These are phyloP conservation scores for Apiospora malaysiana DNA, from an alignment of 2,329 filamentous ascomycete genomes.

Conservation along the genomic window DNA sequence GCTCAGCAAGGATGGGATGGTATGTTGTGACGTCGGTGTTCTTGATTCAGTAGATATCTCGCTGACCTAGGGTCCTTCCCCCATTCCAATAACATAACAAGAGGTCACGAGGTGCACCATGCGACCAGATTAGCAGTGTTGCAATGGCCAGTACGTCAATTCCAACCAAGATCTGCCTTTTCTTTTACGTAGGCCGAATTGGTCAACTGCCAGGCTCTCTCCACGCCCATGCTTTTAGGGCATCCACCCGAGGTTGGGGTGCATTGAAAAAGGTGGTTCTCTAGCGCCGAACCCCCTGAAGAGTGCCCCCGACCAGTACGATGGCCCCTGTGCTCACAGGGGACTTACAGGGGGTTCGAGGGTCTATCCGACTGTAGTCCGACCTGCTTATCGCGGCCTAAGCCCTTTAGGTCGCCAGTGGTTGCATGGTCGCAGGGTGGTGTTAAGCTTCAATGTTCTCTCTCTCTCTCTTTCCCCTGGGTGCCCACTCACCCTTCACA, in stretches of 20 bases:
- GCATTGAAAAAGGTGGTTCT: constrained; percentile 9
- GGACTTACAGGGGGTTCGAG: neutral
- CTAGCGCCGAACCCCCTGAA: no score
- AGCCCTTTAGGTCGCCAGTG: neutral
- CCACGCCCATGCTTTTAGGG: constrained; percentile 2
- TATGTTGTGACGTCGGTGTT: neutral
- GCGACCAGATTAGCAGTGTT: neutral
- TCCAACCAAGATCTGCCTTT: constrained; percentile 9
- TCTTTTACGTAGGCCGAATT: constrained; percentile 12
- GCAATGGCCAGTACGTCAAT: neutral
- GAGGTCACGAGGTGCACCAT: constrained; percentile 4
- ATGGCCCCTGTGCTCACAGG: neutral
- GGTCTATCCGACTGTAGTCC: neutral
- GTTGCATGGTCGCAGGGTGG: no score
- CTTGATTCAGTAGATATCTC: neutral
- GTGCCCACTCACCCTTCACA: neutral
- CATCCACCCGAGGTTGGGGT: constrained; percentile 6
- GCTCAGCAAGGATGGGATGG: neutral
- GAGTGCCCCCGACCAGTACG: no score
- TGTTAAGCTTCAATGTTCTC: no score
- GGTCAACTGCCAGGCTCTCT: constrained; percentile 14
- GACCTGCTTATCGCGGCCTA: constrained; percentile 5
- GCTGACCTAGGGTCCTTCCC: neutral
- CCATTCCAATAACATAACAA: neutral
- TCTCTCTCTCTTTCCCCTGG: neutral